Conservation (phyloP, 2,329 filamentous ascomycete species). For the Beauveria medogensis region DNA sequence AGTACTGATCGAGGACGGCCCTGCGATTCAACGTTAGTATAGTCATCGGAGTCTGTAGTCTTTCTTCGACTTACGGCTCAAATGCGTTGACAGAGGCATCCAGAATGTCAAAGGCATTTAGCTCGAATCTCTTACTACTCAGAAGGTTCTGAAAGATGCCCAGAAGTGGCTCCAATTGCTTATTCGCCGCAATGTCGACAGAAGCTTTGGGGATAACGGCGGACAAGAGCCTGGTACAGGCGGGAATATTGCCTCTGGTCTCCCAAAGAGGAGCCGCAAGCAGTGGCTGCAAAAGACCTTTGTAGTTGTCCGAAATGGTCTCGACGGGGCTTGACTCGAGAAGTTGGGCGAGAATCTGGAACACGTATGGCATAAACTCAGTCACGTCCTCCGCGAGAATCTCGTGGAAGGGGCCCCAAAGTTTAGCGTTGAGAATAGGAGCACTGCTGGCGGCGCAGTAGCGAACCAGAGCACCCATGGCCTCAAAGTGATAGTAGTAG, state of each 20-base stretch:
- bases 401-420: slow-evolving; percentile 76
- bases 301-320: slow-evolving; percentile 74
- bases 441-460: slow-evolving; percentile 58
- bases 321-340: slow-evolving; percentile 76
- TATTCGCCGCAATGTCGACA: slow-evolving; percentile 63
- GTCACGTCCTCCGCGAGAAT: slow-evolving; percentile 78
- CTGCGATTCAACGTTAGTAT: slow-evolving; percentile 32
- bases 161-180: slow-evolving; percentile 81
- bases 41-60: not conserved
- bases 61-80: slow-evolving; percentile 48
- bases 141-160: slow-evolving; percentile 93
- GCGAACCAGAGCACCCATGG: slow-evolving; percentile 76
- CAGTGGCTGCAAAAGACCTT: slow-evolving; percentile 67
- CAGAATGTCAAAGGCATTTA: slow-evolving; percentile 80
- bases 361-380: slow-evolving; percentile 93
- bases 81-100: slow-evolving; percentile 71
- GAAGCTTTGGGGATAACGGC: slow-evolving; percentile 75
- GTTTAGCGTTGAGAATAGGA: slow-evolving; percentile 65
- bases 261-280: slow-evolving; percentile 84
- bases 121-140: slow-evolving; percentile 72
- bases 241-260: slow-evolving; percentile 84
- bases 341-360: slow-evolving; percentile 87
- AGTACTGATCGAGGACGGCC: slow-evolving; percentile 63
- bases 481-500: slow-evolving; percentile 98
- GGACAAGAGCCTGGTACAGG: slow-evolving; percentile 74